Conservation (phyloP, 345 rosid genomes). For the Euphorbia pulcherrima region DNA sequence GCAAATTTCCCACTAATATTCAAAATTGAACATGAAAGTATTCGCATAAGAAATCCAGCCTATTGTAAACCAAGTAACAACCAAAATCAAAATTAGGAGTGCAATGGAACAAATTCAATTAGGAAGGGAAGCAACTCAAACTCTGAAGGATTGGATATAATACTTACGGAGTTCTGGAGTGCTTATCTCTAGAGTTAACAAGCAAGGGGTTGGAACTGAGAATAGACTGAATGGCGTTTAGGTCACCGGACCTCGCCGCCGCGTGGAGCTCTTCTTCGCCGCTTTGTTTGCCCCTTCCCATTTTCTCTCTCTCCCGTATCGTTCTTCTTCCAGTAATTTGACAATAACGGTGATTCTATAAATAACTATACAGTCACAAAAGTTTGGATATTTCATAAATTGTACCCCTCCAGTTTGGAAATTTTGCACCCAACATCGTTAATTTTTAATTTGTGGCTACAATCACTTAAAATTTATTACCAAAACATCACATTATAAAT, state of each 20-base stretch:
- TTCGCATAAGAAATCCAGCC: no score
- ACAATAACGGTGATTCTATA: no score
- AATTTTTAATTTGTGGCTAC: no score
- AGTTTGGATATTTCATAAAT: no score
- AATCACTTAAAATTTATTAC: no score
- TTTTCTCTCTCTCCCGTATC: neutral
- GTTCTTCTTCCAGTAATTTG: neutral
- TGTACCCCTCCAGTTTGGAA: no score
- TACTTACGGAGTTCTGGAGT: constrained; percentile 95
- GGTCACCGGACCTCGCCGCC: constrained; percentile 91
- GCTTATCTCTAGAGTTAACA: constrained; percentile 87
- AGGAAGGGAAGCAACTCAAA: neutral
- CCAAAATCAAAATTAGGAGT: neutral
- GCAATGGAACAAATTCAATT: neutral
- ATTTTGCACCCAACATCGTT: no score
- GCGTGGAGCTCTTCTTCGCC: constrained; percentile 53
- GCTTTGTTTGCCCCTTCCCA: neutral
- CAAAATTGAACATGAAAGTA: neutral
- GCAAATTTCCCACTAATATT: neutral
- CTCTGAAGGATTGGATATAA: neutral
- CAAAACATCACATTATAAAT: no score
- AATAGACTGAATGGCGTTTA: constrained; percentile 50
- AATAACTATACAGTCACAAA: no score
- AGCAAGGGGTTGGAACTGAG: constrained; percentile 62
- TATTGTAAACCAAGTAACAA: no score